Conservation (phyloP, 2,329 filamentous ascomycete species). For the Thermothelomyces thermophilus region DNA sequence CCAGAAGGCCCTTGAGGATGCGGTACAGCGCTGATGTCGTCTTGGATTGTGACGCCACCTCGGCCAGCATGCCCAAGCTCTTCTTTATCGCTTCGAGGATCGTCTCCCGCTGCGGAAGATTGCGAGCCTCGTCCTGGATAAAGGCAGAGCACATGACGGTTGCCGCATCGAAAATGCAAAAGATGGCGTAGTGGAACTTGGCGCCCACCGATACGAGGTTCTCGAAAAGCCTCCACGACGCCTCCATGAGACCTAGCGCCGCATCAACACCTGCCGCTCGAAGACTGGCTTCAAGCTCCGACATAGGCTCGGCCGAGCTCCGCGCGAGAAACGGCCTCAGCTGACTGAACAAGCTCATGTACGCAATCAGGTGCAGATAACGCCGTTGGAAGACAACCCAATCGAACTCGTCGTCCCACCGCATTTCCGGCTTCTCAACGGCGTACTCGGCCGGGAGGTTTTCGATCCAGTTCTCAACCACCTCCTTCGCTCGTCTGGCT, state of each 20-base stretch:
- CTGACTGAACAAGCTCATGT: slow-evolving; percentile 23
- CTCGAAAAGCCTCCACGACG: slow-evolving; percentile 26
- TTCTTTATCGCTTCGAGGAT: slow-evolving; percentile 23
- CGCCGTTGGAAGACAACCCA: slow-evolving; percentile 28
- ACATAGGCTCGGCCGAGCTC: slow-evolving; percentile 20
- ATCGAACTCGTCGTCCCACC: slow-evolving; percentile 25
- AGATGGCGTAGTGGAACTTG: slow-evolving; percentile 28
- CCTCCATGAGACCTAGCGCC: slow-evolving; percentile 22
- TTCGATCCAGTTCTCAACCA: slow-evolving; percentile 33
- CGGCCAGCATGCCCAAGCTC: slow-evolving; percentile 22
- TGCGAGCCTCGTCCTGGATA: slow-evolving; percentile 24
- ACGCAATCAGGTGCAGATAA: slow-evolving; percentile 28
- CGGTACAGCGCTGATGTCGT: slow-evolving; percentile 21
- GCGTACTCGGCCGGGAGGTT: slow-evolving; percentile 26
- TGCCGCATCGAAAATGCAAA: slow-evolving; percentile 29
- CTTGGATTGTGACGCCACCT: slow-evolving; percentile 18
- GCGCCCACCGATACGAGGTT: slow-evolving; percentile 22
- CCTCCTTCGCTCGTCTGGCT: slow-evolving; percentile 22
- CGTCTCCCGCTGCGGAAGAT: slow-evolving; percentile 24
- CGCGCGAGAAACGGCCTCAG: slow-evolving; percentile 25
- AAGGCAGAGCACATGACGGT: slow-evolving; percentile 28
- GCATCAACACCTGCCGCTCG: slow-evolving; percentile 24
- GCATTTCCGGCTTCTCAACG: slow-evolving; percentile 22
- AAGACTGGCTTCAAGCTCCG: slow-evolving; percentile 20
- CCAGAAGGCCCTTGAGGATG: slow-evolving; percentile 21